These are phyloP conservation scores for Eucalyptus viminalis DNA, from an alignment of 345 rosid species.

Conservation along the genomic window DNA sequence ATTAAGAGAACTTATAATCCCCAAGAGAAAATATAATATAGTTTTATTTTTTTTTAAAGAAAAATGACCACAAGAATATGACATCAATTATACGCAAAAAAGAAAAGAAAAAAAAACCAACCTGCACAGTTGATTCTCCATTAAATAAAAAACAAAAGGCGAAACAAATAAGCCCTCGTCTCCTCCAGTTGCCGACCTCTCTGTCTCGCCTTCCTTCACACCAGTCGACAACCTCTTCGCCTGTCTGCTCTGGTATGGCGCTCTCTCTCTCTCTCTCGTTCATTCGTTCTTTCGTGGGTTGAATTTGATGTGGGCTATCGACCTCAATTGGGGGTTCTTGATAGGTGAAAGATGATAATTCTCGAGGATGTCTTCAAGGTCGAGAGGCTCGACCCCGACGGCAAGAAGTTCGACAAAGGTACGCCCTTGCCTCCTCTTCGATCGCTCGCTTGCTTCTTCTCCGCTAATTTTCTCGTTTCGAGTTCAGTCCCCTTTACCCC, in stretches of 20 bases:
- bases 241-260: not conserved
- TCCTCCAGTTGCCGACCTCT: not conserved
- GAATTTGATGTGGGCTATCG: not conserved
- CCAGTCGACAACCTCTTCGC: not conserved
- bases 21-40: not conserved
- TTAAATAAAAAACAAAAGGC: not conserved
- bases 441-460: not conserved
- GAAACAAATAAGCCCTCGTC: not conserved
- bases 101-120: not conserved
- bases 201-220: not conserved
- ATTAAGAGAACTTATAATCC: not conserved
- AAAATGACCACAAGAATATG: not conserved
- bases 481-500: too few species aligned
- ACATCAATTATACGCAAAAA: not conserved
- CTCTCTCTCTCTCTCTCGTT: not conserved
- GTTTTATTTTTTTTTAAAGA: not conserved
- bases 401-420: conserved; percentile 90
- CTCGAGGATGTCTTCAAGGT: conserved; percentile 72
- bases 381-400: conserved; percentile 53
- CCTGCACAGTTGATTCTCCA: not conserved
- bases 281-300: not conserved
- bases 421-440: not conserved
- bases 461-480: not conserved
- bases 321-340: not conserved
- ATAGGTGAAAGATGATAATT: not conserved